These are phyloP conservation scores for Parastagonospora avenae DNA, from an alignment of 2,329 filamentous ascomycete species.

Conservation along the genomic window DNA sequence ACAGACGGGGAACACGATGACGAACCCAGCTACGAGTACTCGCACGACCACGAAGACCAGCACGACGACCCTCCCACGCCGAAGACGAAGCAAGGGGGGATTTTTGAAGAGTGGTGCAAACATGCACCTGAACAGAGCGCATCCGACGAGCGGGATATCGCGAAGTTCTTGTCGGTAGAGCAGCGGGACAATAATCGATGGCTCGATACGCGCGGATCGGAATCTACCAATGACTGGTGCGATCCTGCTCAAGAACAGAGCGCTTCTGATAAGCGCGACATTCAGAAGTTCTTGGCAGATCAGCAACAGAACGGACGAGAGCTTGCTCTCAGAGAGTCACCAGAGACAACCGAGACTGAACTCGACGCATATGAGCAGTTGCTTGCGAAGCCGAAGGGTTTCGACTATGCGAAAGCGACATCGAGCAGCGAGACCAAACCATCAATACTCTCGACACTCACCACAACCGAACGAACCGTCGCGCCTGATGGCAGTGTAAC, in stretches of 20 bases:
- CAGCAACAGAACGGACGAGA: neutral
- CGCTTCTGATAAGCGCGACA: neutral
- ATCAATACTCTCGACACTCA: slow-evolving; percentile 60
- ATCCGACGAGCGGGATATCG: neutral
- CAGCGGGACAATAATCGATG: neutral
- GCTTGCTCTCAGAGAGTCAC: neutral
- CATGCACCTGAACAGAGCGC: neutral
- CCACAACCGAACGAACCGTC: slow-evolving; percentile 61
- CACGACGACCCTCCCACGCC: slow-evolving; percentile 43
- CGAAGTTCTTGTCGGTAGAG: neutral
- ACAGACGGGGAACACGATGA: slow-evolving; percentile 22
- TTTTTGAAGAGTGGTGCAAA: slow-evolving; percentile 3
- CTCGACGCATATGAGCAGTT: slow-evolving; percentile 60
- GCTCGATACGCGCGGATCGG: too few relatives aligned
- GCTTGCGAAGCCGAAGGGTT: slow-evolving; percentile 2
- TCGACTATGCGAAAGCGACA: neutral
- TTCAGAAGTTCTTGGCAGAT: neutral
- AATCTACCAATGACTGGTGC: neutral
- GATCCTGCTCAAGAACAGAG: neutral
- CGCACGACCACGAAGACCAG: slow-evolving; percentile 38
- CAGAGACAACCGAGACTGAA: slow-evolving; percentile 48
- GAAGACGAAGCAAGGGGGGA: slow-evolving; percentile 12
- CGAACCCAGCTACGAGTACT: slow-evolving; percentile 42
- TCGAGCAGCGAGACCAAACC: slow-evolving; percentile 26
- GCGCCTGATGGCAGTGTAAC: slow-evolving; percentile 63